Percentiles rank a stretch among this genome's conserved stretches.
These are phyloP conservation scores for Colletotrichum siamense DNA, from an alignment of 2,329 filamentous ascomycete genomes.

Conservation along the genomic window DNA sequence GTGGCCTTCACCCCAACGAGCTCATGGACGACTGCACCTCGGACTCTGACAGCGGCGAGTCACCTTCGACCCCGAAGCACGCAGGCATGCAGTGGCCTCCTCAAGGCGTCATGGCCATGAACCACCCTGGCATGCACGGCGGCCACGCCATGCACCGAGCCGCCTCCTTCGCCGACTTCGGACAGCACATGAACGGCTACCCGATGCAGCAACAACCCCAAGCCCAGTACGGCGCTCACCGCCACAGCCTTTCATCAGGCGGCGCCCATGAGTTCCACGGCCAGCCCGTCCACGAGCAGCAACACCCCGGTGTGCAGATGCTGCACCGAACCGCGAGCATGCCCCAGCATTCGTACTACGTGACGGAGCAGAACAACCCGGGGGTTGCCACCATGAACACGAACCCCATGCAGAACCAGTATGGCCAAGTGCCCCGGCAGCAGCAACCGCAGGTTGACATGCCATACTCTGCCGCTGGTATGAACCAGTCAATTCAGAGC, in stretches of 20 bases:
- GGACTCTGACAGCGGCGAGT: constrained; percentile 63
- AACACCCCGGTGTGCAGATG: constrained; percentile 51
- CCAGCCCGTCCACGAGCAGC: constrained; percentile 43
- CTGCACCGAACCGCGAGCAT: constrained; percentile 55
- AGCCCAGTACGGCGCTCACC: constrained; percentile 42
- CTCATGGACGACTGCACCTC: constrained; percentile 58
- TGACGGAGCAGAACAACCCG: constrained; percentile 67
- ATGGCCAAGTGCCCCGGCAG: constrained; percentile 55
- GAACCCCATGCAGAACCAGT: constrained; percentile 52
- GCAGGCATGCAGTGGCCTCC: constrained; percentile 57
- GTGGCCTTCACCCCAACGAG: constrained; percentile 61
- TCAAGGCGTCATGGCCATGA: constrained; percentile 43
- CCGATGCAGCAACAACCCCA: constrained; percentile 43
- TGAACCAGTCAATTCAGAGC: constrained; percentile 59
- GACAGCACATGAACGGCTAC: constrained; percentile 53
- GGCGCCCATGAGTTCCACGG: constrained; percentile 51
- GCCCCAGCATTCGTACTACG: constrained; percentile 56
- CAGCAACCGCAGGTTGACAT: constrained; percentile 47
- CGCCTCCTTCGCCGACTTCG: constrained; percentile 61
- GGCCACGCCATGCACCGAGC: constrained; percentile 53
- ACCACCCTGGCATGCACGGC: constrained; percentile 40
- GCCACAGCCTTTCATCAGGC: constrained; percentile 51
- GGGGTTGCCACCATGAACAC: constrained; percentile 67
- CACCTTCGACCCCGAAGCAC: constrained; percentile 63
- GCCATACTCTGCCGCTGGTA: constrained; percentile 52